These are phyloP conservation scores for Leucogyrophana mollusca DNA, from an alignment of 768 basidiomycete genomes.

Conservation along the genomic window DNA sequence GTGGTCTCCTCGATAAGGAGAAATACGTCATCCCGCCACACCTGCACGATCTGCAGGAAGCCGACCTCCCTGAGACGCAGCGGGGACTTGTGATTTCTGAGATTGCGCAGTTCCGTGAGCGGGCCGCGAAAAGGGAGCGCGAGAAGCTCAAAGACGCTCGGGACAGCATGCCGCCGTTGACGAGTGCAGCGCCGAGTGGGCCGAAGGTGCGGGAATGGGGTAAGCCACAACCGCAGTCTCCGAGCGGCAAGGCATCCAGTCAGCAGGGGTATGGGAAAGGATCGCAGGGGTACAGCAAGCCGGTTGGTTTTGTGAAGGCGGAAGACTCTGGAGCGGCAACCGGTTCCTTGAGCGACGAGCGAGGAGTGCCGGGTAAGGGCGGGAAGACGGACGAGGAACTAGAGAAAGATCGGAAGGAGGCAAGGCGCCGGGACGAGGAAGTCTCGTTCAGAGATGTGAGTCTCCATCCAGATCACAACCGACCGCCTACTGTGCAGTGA, in stretches of 20 bases:
- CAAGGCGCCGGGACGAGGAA: constrained; percentile 76
- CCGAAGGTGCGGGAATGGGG: constrained; percentile 83
- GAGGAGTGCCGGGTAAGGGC: constrained; percentile 30
- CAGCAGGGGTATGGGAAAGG: constrained; percentile 62
- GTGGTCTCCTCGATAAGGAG: constrained; percentile 76
- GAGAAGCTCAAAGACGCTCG: constrained; percentile 84
- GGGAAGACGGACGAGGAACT: constrained; percentile 85
- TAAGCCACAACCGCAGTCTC: constrained; percentile 41
- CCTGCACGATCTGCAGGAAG: constrained; percentile 93
- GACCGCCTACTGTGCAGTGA: background rate
- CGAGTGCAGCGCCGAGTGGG: constrained; percentile 56
- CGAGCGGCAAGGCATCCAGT: constrained; percentile 30
- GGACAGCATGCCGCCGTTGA: constrained; percentile 47
- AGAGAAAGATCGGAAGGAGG: constrained; percentile 78
- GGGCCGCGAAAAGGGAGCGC: constrained; percentile 86
- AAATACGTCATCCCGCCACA: constrained; percentile 94
- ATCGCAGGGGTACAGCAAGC: constrained; percentile 75
- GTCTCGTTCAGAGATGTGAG: constrained; percentile 83
- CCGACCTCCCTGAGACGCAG: constrained; percentile 91
- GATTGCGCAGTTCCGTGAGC: constrained; percentile 94
- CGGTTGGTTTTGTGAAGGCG: constrained; percentile 80
- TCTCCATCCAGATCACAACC: constrained; percentile 14
- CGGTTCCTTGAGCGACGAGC: constrained; percentile 34
- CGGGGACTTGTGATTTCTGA: constrained; percentile 93
- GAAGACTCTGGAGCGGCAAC: constrained; percentile 44